Conservation (phyloP, 176 grass and related monocot genomes). For the Coix lacrymajobi region DNA sequence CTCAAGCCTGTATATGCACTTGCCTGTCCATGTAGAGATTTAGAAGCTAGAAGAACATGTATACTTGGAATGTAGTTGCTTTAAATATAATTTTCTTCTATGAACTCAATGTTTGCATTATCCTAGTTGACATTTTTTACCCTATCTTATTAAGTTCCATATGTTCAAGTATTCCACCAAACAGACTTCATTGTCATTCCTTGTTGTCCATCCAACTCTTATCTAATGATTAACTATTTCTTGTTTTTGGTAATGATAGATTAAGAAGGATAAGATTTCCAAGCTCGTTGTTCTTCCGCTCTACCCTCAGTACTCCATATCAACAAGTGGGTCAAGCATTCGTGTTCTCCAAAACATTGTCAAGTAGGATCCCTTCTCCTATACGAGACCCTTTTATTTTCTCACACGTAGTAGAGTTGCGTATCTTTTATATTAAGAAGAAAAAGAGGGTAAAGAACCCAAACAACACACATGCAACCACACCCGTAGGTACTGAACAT, state of each 20-base stretch:
- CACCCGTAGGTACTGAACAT: not conserved
- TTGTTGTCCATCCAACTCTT: not conserved
- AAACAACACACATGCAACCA: no score
- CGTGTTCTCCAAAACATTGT: conserved; percentile 74
- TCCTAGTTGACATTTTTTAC: not conserved
- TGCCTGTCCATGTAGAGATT: not conserved
- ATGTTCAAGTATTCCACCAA: not conserved
- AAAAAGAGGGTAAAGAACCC: no score
- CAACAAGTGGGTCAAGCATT: conserved; percentile 93
- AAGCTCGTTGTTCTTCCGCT: conserved; percentile 93
- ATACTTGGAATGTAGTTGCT: not conserved
- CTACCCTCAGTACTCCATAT: conserved; percentile 98
- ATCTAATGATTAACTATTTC: conserved; percentile 14
- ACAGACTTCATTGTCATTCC: not conserved
- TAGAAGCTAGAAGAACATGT: not conserved
- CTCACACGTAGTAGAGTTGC: not conserved
- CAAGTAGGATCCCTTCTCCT: conserved; percentile 32
- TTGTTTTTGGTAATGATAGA: conserved; percentile 41
- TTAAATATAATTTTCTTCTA: not conserved
- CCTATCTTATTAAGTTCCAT: not conserved
- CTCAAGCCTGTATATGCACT: not conserved
- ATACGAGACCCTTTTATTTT: no score
- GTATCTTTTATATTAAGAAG: not conserved
- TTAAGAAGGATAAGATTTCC: conserved; percentile 87
- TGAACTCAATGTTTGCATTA: not conserved